A percentile compares a stretch with the other conserved stretches of the same genome.
Evolutionary conservation across 2,329 filamentous ascomycete species (phyloP).

Genomic region (Fusarium praegraminearum): DNA sequence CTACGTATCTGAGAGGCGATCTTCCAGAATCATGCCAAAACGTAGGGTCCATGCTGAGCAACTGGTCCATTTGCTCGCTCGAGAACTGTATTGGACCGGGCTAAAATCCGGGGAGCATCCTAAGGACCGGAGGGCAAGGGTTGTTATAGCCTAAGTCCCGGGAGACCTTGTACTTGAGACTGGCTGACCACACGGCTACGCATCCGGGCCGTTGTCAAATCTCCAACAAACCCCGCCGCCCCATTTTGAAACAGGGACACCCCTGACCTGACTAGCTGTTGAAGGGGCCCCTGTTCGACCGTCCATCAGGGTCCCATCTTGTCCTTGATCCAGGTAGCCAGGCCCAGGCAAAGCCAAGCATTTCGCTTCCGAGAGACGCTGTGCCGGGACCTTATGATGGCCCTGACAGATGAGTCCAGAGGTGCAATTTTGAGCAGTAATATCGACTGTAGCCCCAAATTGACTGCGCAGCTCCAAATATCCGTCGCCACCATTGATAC

Average conservation of each 20-base stretch:
- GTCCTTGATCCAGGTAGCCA: conserved; percentile 19
- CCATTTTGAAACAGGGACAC: conserved; percentile 33
- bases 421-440: conserved; percentile 30
- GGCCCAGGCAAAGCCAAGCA: conserved; percentile 43
- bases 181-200: conserved; percentile 52
- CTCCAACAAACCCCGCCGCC: conserved; percentile 41
- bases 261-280: conserved; percentile 21
- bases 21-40: conserved; percentile 52
- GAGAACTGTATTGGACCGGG: conserved; percentile 41
- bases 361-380: conserved; percentile 44
- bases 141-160: conserved; percentile 47
- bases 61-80: conserved; percentile 33
- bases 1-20: conserved; percentile 39
- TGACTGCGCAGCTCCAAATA: conserved; percentile 33
- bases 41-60: conserved; percentile 34
- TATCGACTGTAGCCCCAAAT: conserved; percentile 27
- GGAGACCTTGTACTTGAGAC: conserved; percentile 46
- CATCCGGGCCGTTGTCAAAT: conserved; percentile 53
- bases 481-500: conserved; percentile 18
- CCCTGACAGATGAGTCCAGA: conserved; percentile 30
- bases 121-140: conserved; percentile 47
- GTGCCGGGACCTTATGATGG: conserved; percentile 46
- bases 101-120: conserved; percentile 53
- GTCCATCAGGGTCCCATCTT: conserved; percentile 46
- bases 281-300: conserved; percentile 22